Percentiles rank a stretch among this genome's conserved stretches.
Conservation (phyloP, 352 stramenopile species). For the Ophiocytium majus region DNA sequence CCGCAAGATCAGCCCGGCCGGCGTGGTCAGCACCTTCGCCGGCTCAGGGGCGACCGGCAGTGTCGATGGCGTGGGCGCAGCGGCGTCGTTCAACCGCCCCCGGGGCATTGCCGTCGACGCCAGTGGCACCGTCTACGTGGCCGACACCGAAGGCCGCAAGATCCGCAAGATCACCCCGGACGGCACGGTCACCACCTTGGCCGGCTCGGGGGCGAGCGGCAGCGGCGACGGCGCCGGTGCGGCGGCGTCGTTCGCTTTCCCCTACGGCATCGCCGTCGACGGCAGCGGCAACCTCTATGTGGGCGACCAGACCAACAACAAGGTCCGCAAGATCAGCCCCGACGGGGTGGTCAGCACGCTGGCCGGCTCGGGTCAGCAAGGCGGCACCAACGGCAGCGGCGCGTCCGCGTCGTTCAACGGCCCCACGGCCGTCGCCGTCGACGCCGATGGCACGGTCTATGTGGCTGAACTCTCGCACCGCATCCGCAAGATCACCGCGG, state of each 20-base stretch:
- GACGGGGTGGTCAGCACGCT: constrained; percentile 75
- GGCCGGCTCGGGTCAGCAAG: constrained; percentile 67
- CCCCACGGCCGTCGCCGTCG: constrained; percentile 79
- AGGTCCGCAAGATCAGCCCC: constrained; percentile 72
- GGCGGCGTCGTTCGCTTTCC: constrained; percentile 82
- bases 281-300: constrained; percentile 78
- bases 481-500: constrained; percentile 64
- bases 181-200: too few relatives aligned
- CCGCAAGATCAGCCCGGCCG: constrained; percentile 60
- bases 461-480: constrained; percentile 78
- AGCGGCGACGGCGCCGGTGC: constrained; percentile 75
- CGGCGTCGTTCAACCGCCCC: constrained; percentile 63
- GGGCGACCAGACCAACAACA: constrained; percentile 90
- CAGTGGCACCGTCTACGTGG: constrained; percentile 63
- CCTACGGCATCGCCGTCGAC: constrained; percentile 71
- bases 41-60: constrained; percentile 38
- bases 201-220: too few relatives aligned
- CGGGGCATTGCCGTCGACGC: constrained; percentile 64
- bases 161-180: constrained; percentile 72
- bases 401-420: constrained; percentile 75
- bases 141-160: constrained; percentile 69
- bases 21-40: constrained; percentile 57
- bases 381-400: constrained; percentile 71
- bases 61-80: constrained; percentile 59
- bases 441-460: constrained; percentile 84